Percentiles rank a stretch among this genome's conserved stretches.
Conservation (phyloP, 2,329 filamentous ascomycete genomes). For the Fusarium mexicanum region DNA sequence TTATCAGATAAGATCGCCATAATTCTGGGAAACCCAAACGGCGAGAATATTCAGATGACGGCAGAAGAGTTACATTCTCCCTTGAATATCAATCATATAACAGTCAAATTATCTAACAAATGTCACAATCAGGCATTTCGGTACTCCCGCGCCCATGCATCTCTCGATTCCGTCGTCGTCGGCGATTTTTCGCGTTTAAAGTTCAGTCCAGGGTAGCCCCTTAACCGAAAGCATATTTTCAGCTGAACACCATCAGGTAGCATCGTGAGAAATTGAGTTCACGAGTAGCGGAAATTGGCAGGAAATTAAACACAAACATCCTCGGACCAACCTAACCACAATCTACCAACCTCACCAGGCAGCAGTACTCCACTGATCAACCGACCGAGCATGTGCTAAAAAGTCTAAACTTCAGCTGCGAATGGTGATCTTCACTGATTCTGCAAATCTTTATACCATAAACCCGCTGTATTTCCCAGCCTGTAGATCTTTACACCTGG, state of each 20-base stretch:
- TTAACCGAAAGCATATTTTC: background rate
- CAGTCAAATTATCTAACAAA: no score
- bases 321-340: background rate
- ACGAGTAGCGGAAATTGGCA: conserved; percentile 4
- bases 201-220: background rate
- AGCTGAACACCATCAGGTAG: background rate
- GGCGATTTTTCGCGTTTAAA: background rate
- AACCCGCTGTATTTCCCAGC: background rate
- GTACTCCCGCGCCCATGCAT: no score
- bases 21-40: no score
- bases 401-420: background rate
- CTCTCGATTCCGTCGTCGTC: background rate
- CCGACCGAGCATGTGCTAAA: background rate
- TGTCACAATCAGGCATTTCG: no score
- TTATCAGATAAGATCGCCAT: no score
- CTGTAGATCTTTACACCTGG: background rate
- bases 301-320: background rate
- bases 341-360: background rate
- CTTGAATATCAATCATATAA: no score
- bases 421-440: background rate
- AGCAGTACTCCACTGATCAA: conserved; percentile 10
- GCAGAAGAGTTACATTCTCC: fast-evolving
- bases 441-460: fast-evolving
- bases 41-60: no score
- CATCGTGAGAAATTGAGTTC: background rate